phyloP scores from a whole-genome alignment of 2,329 filamentous ascomycete species.

The Monilinia fructicola region DNA sequence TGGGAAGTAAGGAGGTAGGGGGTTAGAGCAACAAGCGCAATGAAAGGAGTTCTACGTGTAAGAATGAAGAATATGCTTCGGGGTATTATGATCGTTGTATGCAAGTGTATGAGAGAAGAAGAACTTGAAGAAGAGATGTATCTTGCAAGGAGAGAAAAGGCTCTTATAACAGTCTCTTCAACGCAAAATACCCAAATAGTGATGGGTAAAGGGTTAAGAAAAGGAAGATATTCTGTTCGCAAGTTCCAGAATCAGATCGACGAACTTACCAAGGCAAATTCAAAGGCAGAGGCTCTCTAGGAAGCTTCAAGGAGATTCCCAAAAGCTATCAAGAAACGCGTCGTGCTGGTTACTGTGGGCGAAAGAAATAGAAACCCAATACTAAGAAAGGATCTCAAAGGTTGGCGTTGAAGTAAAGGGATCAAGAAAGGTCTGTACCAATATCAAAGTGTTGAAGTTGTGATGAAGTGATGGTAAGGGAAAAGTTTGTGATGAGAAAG shows the following conservation, averaged over 20 bases:
- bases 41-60: background rate
- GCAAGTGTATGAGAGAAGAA: background rate
- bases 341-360: background rate
- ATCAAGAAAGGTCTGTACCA: background rate
- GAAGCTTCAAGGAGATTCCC: background rate
- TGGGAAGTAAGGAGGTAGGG: background rate
- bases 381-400: background rate
- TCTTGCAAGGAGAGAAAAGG: background rate
- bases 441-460: background rate
- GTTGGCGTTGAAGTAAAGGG: background rate
- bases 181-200: background rate
- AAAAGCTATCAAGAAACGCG: background rate
- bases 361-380: background rate
- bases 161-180: slow-evolving; percentile 1
- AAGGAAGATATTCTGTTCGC: background rate
- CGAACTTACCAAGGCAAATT: background rate
- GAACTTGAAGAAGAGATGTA: background rate
- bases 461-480: background rate
- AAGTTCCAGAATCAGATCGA: background rate
- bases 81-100: background rate
- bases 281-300: background rate
- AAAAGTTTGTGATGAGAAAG: background rate
- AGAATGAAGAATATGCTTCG: background rate
- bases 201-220: background rate
- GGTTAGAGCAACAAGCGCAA: background rate